Evolutionary conservation across 2,329 filamentous ascomycete species (phyloP), one percentile per base, ranked within the genome.

Genomic region (Fusarium secorum): DNA sequence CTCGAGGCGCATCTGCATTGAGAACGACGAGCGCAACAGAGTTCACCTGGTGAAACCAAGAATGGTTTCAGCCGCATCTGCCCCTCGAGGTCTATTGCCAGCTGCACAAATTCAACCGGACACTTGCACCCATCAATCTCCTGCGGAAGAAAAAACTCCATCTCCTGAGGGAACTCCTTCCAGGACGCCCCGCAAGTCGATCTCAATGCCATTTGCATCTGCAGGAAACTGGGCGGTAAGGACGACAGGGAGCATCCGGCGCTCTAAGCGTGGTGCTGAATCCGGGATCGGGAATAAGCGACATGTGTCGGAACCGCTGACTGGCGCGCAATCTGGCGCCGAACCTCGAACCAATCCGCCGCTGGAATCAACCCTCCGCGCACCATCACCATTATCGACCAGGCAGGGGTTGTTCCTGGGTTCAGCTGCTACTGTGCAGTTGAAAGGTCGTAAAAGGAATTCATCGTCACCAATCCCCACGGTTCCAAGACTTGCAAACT

Each of bases 201-300:
- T 88, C 30, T 90, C 89, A 20, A 86, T 88, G 83, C 87, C 89
- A 59, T 88, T 91, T 65, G 83, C 83, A 65, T 87, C 88, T 4
- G 84, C 88, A 20, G 83, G 81, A 53, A 85, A 81, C 53, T 90
- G 88, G 87, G 86, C 89, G 68, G 80, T 86, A 36, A 86, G 82
- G 46, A 62, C 64, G 76, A 78, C 80, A 13, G 85, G 87, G 59
- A 90, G 88, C 78, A 76, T 90, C 57, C 85, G 87, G 52, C 85
- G 85, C 26, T 80, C 84, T 33, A 90, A 89, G 78, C 83, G 85
- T 65, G 83, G 82, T 64, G 79, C 80, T 66, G 81, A 84, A 57
- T 77, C 80, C 28, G 81, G 78, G 72, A 79, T 75, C 70, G 81
- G 80, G 73, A 82, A 80, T 68, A 85, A 83, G 77, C 86, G 87